Base-by-base conservation (phyloP, 495 filamentous ascomycete species). In the Podospora appendiculata region DNA sequence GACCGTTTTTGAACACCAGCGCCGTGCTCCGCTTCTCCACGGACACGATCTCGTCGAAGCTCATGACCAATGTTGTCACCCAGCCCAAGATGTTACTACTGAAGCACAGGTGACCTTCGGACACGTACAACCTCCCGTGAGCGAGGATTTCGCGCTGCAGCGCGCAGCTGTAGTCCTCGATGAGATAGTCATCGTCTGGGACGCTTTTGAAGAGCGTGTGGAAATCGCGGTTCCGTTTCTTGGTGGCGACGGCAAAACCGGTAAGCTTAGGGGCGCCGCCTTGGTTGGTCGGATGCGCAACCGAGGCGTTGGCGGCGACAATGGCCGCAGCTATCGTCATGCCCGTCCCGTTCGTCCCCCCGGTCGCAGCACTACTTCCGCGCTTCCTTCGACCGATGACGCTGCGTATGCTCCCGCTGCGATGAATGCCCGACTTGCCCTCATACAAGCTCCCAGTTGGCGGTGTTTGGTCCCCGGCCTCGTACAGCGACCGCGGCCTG, bases 71-170 rank as follows among this genome's bases (percentile, higher is more conserved):
- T 4, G 90, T 97, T 1, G 94, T 99, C 1, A 94, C 83, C 93
- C 93, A 99, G 36, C 93, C 93, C 36, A 99, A 78, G 47, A 99
- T 99, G 63, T 99, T 99, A 68, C 93, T 97, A 54, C 90, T 94
- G 70, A 99, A 99, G 72, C 93, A 99, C 36, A 99, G 84, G 58
- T 99, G 91, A 5, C 91, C 90, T 69, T 99, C 93, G 0, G 92
- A 96, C 32, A 99, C 86, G 60, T 99, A 99, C 12, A 99, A 79
- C 39, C 93, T 81, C 2, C 93, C 93, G 57, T 96, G 92, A 10
- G 94, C 79, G 42, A 99, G 84, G 52, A 99, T 99, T 63, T 99
- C 93, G 48, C 89, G 82, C 65, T 99, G 93, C 14, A 99, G 67
- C 13, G 93, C 93, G 62, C 91, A 95, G 62, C 94, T 96, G 65